Evolutionary conservation across 75 land plant genomes (phyloP).

Genomic region (Sequoia sempervirens): DNA sequence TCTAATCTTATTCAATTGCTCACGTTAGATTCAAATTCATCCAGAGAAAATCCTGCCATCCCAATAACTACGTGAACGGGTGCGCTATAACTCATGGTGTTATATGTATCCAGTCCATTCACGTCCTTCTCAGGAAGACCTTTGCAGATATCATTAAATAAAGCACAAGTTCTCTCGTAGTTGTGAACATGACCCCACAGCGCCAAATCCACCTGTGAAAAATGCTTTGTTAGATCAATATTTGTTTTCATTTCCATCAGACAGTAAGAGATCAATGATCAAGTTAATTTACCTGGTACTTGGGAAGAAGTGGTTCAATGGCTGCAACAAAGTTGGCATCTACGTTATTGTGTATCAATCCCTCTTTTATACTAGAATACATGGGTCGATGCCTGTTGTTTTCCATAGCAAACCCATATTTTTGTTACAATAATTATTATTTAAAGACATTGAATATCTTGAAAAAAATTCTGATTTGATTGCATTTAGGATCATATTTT

Average conservation of each 20-base stretch:
- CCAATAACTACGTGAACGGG: slow-evolving; percentile 74
- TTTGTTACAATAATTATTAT: background rate
- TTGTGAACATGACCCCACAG: slow-evolving; percentile 84
- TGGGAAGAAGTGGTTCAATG: slow-evolving; percentile 61
- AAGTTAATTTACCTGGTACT: slow-evolving; percentile 31
- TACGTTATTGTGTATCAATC: slow-evolving; percentile 13
- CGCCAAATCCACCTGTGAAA: slow-evolving; percentile 68
- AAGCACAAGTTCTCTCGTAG: slow-evolving; percentile 76
- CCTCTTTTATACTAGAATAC: slow-evolving; percentile 4
- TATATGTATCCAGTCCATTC: slow-evolving; percentile 54
- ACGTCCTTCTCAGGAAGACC: slow-evolving; percentile 46
- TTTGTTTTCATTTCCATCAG: background rate
- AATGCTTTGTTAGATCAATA: background rate
- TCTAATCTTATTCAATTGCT: background rate
- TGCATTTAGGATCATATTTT: too few species aligned
- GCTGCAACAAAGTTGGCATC: slow-evolving; percentile 38
- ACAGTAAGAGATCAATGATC: background rate
- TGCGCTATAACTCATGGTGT: slow-evolving; percentile 42
- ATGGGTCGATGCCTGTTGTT: slow-evolving; percentile 13
- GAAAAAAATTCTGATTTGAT: too few species aligned
- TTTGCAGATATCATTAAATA: slow-evolving; percentile 41
- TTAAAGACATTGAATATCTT: too few species aligned
- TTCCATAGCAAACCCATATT: background rate
- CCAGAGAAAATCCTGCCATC: slow-evolving; percentile 62
- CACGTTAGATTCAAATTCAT: background rate